phyloP scores from a whole-genome alignment of 1,139 yeast genomes.

The Torulaspora globosa region DNA sequence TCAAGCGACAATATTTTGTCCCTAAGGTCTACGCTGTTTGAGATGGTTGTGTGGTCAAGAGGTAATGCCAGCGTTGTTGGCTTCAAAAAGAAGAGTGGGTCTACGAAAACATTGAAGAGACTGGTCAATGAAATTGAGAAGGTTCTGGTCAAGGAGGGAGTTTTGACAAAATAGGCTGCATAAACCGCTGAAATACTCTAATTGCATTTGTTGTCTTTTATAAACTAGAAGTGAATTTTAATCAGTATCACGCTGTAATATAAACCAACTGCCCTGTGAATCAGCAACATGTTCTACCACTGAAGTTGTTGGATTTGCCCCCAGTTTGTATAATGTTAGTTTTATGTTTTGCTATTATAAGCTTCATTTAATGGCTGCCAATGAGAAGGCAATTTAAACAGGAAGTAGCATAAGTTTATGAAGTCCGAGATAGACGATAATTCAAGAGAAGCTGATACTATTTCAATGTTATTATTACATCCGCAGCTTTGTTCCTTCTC shows the following conservation, averaged over 20 bases:
- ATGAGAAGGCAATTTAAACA: too few species aligned
- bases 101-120: constrained; percentile 59
- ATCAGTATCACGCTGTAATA: constrained; percentile 7
- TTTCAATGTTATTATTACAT: too few species aligned
- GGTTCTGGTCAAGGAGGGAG: constrained; percentile 44
- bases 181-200: not conserved
- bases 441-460: too few species aligned
- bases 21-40: constrained; percentile 61
- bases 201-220: constrained; percentile 3
- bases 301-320: too few species aligned
- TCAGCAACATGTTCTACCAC: too few species aligned
- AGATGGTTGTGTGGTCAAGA: constrained; percentile 46
- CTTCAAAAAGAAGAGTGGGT: constrained; percentile 59
- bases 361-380: too few species aligned
- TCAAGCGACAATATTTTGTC: constrained; percentile 59
- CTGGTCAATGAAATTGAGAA: constrained; percentile 49
- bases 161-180: constrained; percentile 20
- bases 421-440: too few species aligned
- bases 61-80: constrained; percentile 48
- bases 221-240: not conserved
- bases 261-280: not conserved
- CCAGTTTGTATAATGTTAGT: too few species aligned
- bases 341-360: too few species aligned
- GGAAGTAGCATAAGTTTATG: too few species aligned
- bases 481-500: too few species aligned